Evolutionary conservation across 768 basidiomycete species (phyloP), one percentile per base, ranked within the genome.

Genomic region (Neoboletus subvelutipes): DNA sequence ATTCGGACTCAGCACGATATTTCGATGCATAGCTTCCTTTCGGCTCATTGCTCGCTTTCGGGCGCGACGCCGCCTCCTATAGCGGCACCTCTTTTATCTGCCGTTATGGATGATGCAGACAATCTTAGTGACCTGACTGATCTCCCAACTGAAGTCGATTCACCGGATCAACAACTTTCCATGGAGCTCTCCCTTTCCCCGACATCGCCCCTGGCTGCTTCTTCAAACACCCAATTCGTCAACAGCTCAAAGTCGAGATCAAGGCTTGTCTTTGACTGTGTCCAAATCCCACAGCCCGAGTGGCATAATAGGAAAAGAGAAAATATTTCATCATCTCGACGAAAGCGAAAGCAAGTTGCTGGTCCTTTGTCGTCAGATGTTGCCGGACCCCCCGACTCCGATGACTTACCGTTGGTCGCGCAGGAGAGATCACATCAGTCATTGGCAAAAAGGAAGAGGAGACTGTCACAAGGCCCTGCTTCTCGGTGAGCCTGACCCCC

Each of bases 51-150:
- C 33, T 66, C 50, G 13, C 36, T 53, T 46, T 15, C n/a, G 26
- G 29, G 34, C 31, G 18, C 24, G 2, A 34, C 15, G 26, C 50
- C 47, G 15, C 39, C 39, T 22, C 26, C n/a, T 39, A 31, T 24
- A 5, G 18, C 29, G 29, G n/a, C 24, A 41, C 50, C 56, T 34
- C 33, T 49, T 55, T 41, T 46, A 17, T 55, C 17, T 31, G 15
- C 33, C n/a, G 11, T 10, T 28, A 15, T 18, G n/a, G 63, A 68
- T 24, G 58, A 65, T 48, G 17, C 48, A 2, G 60, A 46, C 28
- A 50, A 56, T 40, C 50, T 67, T 17, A 73, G 70, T 34, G 68
- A 67, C 22, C 55, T 74, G 54, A 71, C 72, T 7, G 72, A 72
- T 20, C 65, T 73, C 28, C 54, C 64, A 52, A 62, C 66, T 20